Evolutionary conservation across 345 rosid genomes (phyloP), one percentile per base, ranked within the genome.

Genomic region (Eucalyptus erythrocorys): DNA sequence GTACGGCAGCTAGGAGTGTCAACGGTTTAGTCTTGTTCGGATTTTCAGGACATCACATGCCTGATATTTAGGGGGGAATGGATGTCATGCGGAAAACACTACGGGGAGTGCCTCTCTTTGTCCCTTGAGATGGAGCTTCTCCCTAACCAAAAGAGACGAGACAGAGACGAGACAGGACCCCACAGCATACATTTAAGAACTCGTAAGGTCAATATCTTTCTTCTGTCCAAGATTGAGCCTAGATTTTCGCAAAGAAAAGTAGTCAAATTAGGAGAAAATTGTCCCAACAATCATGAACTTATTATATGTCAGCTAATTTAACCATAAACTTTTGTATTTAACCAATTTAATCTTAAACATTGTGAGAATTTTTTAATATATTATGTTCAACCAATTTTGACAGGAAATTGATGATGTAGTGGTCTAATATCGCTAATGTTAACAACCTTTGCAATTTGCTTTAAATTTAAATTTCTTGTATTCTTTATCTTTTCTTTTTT

Each of bases 361-460:
- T 64, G 14, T 6, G 2, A 64, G 4, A 27, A 61, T 7, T 64
- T 64, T n/a, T 0, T 14, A n/a, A 64, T 15, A 16, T 7, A 14
- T 8, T 7, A 1, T 7, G 1, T n/a, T 7, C 1, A 7, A 1
- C 32, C 16, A 27, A 61, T 3, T 61, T 61, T 61, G 68, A 6
- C 1, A 0, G 15, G 32, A 27, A 61, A 61, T 27, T 0, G 17
- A 12, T 61, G 0, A 61, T 1, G 8, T 12, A 8, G 6, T 0
- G 0, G 3, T 27, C 15, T 13, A 12, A 0, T 14, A 64, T 64
- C 0, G 1, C 0, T n/a, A 3, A n/a, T 64, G 21, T 64, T 64
- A 16, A 14, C 71, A 30, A 30, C 26, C 10, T 51, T 30, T 61
- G 71, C n/a, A 64, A 24, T 26, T 27, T 59, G 6, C 13, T 27